phyloP scores from a whole-genome alignment of 2,329 filamentous ascomycete genomes.

The Cladosporium austrohemisphaericum region DNA sequence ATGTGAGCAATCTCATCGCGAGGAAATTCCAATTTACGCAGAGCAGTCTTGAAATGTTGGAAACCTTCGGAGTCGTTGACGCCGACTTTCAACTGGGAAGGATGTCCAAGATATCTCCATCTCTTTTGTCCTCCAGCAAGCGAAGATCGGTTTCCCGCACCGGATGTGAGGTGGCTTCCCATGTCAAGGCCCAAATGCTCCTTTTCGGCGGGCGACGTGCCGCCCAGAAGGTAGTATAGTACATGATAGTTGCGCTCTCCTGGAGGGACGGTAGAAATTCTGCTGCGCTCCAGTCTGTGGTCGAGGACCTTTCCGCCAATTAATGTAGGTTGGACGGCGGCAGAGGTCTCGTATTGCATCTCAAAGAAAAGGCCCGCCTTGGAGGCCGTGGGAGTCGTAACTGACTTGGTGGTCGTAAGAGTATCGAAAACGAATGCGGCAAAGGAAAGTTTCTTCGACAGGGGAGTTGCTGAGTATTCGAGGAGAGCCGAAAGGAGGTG shows the following conservation, averaged over 20 bases:
- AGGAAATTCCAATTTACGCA: slow-evolving; percentile 91
- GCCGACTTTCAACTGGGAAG: slow-evolving; percentile 92
- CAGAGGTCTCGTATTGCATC: slow-evolving; percentile 89
- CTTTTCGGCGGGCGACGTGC: slow-evolving; percentile 87
- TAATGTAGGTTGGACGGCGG: slow-evolving; percentile 76
- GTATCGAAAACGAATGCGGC: slow-evolving; percentile 95
- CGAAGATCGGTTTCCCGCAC: slow-evolving; percentile 54
- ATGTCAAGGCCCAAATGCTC: slow-evolving; percentile 68
- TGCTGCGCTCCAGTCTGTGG: slow-evolving; percentile 85
- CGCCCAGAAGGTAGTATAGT: slow-evolving; percentile 89
- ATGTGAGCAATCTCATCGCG: slow-evolving; percentile 93
- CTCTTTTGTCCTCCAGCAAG: slow-evolving; percentile 63
- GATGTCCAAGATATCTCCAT: slow-evolving; percentile 95
- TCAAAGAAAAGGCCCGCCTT: slow-evolving; percentile 95
- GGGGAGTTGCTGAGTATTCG: slow-evolving; percentile 83
- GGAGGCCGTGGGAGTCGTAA: slow-evolving; percentile 90
- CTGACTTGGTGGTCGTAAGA: slow-evolving; percentile 93
- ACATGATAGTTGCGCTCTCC: slow-evolving; percentile 96
- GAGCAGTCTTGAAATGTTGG: slow-evolving; percentile 92
- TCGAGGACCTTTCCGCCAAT: slow-evolving; percentile 94
- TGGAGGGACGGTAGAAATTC: slow-evolving; percentile 86
- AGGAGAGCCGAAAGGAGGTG: slow-evolving; percentile 83
- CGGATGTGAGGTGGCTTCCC: slow-evolving; percentile 45
- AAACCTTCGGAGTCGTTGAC: slow-evolving; percentile 96
- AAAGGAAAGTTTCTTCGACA: slow-evolving; percentile 89